Conservation (phyloP, 345 rosid genomes). For the Citrus unshiu region DNA sequence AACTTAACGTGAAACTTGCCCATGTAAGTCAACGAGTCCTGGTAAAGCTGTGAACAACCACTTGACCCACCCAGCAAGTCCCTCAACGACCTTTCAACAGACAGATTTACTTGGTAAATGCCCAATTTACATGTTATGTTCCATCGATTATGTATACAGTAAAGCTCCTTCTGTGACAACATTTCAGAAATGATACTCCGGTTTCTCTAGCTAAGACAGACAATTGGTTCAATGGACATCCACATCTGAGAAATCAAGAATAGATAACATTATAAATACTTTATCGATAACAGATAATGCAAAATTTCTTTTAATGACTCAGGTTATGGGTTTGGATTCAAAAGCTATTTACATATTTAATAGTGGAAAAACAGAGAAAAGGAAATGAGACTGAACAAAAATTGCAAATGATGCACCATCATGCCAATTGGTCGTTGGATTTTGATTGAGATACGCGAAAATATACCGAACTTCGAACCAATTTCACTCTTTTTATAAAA, state of each 20-base stretch:
- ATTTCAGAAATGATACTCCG: not conserved
- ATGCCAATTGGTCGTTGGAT: not conserved
- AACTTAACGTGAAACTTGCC: not conserved
- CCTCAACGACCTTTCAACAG: not conserved
- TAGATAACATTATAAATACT: not conserved
- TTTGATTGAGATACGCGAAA: not conserved
- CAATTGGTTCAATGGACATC: not conserved
- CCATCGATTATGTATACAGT: not conserved
- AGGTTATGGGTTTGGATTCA: not conserved
- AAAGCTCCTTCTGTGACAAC: not conserved
- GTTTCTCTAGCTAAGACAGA: not conserved
- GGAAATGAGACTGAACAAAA: not conserved
- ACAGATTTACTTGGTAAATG: not conserved
- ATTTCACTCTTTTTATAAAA: not conserved
- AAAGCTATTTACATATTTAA: too few relatives aligned
- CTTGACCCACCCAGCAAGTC: not conserved
- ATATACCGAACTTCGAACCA: not conserved
- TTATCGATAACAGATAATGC: not conserved
- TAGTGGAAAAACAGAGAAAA: not conserved
- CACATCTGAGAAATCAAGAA: slow-evolving; percentile 4
- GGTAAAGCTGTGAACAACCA: not conserved
- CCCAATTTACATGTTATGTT: not conserved
- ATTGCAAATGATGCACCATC: too few relatives aligned
- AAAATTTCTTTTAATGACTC: not conserved
- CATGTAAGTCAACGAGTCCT: not conserved